A percentile compares a stretch with the other conserved stretches of the same genome.
These are phyloP conservation scores for Halteria grandinella DNA, from an alignment of 73 alveolate species.

Conservation along the genomic window DNA sequence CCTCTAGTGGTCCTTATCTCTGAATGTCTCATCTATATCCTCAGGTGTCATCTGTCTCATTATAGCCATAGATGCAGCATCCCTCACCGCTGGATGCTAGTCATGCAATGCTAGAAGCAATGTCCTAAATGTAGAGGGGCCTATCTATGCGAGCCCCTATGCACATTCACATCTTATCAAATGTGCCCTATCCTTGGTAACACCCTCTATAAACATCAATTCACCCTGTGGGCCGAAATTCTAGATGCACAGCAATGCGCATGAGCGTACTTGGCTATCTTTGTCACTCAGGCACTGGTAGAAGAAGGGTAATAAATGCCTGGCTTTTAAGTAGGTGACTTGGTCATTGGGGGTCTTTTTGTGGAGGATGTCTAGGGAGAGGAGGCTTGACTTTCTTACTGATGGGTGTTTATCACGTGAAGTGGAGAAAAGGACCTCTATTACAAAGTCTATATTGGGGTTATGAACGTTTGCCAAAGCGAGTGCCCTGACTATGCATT, in stretches of 20 bases:
- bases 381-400: conserved; percentile 80
- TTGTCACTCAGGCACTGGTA: conserved; percentile 81
- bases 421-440: conserved; percentile 81
- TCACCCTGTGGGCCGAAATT: conserved; percentile 93
- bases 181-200: conserved; percentile 87
- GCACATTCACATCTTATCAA: conserved; percentile 88
- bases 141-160: conserved; percentile 86
- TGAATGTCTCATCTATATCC: conserved; percentile 38
- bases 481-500: conserved; percentile 85
- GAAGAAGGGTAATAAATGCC: conserved; percentile 87
- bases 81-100: conserved; percentile 83
- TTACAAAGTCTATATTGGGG: conserved; percentile 88
- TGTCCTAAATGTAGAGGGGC: conserved; percentile 88
- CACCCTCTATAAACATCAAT: conserved; percentile 90
- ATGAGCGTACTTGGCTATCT: conserved; percentile 79
- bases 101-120: conserved; percentile 89
- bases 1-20: conserved; percentile 42
- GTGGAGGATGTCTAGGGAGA: conserved; percentile 81
- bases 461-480: conserved; percentile 81
- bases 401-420: conserved; percentile 73
- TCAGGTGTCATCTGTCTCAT: conserved; percentile 35
- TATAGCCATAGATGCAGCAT: conserved; percentile 40
- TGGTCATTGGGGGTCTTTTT: conserved; percentile 82
- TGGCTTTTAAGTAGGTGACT: conserved; percentile 86
- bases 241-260: conserved; percentile 82